Evolutionary conservation across 202 grass and related monocot genomes (phyloP).

Genomic region (Panicum virgatum): DNA sequence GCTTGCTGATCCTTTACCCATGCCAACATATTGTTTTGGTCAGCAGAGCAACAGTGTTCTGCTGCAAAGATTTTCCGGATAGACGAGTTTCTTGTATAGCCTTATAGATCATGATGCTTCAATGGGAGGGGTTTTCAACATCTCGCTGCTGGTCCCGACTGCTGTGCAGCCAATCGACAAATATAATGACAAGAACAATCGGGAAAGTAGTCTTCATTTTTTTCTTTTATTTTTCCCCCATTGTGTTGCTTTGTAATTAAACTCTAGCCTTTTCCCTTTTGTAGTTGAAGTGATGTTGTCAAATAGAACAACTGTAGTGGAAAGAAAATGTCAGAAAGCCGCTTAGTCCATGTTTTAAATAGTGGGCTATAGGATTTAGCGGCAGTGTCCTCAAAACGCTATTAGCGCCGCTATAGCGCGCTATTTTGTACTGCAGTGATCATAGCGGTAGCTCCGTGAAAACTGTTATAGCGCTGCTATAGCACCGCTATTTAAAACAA

Average conservation of each 20-base stretch:
- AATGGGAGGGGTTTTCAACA: conserved; percentile 39
- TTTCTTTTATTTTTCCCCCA: not conserved
- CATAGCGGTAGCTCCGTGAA: no score
- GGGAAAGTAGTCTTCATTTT: conserved; percentile 30
- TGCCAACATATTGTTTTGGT: conserved; percentile 31
- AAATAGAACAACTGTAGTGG: conserved; percentile 7
- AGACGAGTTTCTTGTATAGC: conserved; percentile 64
- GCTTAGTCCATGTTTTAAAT: no score
- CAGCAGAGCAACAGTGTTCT: conserved; percentile 31
- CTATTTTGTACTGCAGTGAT: no score
- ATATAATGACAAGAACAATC: conserved; percentile 35
- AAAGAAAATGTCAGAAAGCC: not conserved
- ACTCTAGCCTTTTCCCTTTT: conserved; percentile 13
- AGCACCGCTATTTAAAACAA: no score
- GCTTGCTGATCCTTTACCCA: conserved; percentile 48
- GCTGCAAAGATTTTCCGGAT: conserved; percentile 43
- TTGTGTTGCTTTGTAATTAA: conserved; percentile 56
- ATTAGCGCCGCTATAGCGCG: no score
- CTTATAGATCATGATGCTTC: conserved; percentile 45
- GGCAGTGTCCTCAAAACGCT: no score
- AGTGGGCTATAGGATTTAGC: no score
- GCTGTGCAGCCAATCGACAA: conserved; percentile 37
- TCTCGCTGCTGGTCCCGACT: conserved; percentile 43
- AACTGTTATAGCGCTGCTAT: no score
- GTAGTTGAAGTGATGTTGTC: conserved; percentile 27